Conservation (phyloP, 169 alveolate species). For the Plasmodium vivax region DNA sequence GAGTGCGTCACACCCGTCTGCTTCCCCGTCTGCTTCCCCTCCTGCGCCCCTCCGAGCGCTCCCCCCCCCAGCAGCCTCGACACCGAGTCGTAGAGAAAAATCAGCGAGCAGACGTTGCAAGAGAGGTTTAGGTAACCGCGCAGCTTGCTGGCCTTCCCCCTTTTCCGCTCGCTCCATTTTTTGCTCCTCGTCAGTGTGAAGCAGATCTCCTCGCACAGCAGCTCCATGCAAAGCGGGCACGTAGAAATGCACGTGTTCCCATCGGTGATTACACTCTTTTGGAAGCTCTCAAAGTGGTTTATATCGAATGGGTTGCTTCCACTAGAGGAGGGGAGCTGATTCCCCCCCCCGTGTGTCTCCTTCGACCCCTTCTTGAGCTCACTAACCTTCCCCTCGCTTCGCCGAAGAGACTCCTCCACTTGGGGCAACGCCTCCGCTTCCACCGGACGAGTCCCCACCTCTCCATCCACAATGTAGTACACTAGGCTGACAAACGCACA, state of each 20-base stretch:
- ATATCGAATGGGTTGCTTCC: slow-evolving; percentile 4
- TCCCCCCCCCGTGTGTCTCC: neutral
- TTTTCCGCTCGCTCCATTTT: neutral
- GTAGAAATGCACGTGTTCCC: slow-evolving; percentile 43
- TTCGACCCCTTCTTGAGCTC: neutral
- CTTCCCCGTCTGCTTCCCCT: neutral
- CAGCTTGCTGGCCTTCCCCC: neutral
- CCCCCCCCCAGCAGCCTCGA: neutral
- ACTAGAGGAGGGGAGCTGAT: neutral
- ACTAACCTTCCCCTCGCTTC: neutral
- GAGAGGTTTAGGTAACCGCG: slow-evolving; percentile 39
- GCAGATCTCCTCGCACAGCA: slow-evolving; percentile 11
- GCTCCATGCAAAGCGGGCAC: slow-evolving; percentile 42
- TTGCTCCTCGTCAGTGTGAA: slow-evolving; percentile 34
- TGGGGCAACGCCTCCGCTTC: neutral
- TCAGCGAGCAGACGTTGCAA: slow-evolving; percentile 31
- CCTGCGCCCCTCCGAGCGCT: neutral
- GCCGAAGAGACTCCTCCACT: neutral
- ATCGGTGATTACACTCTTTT: slow-evolving; percentile 26
- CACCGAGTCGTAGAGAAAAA: slow-evolving; percentile 41
- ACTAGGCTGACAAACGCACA: slow-evolving; percentile 40
- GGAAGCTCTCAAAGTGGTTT: slow-evolving; percentile 32
- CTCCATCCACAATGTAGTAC: slow-evolving; percentile 26
- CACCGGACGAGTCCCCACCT: neutral
- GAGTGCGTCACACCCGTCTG: neutral